Evolutionary conservation across 495 filamentous ascomycete genomes (phyloP).

Genomic region (Glutinoglossum americanum): DNA sequence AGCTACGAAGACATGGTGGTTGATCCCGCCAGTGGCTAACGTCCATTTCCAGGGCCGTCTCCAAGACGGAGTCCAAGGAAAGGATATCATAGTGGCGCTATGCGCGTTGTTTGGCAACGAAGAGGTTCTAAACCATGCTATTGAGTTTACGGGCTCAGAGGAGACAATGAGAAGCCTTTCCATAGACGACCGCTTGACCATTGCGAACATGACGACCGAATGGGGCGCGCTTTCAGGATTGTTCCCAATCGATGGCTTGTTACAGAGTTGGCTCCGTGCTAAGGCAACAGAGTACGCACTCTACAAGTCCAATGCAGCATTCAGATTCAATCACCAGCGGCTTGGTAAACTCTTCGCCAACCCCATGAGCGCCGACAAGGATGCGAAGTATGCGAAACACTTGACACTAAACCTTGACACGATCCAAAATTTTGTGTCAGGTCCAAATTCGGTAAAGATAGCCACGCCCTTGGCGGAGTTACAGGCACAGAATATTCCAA

Average conservation of each 20-base stretch:
- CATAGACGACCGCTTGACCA: conserved; percentile 60
- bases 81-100: conserved; percentile 87
- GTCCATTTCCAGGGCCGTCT: conserved; percentile 57
- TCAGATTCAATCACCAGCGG: conserved; percentile 42
- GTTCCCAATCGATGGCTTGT: conserved; percentile 61
- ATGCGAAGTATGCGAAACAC: conserved; percentile 63
- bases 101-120: conserved; percentile 76
- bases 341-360: conserved; percentile 53
- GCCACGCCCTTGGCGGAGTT: conserved; percentile 62
- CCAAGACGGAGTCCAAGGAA: conserved; percentile 69
- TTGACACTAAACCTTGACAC: conserved; percentile 62
- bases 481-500: conserved; percentile 42
- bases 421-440: conserved; percentile 54
- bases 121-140: conserved; percentile 79
- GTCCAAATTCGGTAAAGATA: conserved; percentile 81
- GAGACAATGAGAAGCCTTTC: conserved; percentile 55
- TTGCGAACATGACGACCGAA: conserved; percentile 91
- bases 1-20: conserved; percentile 70
- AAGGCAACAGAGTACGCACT: conserved; percentile 37
- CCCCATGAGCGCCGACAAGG: conserved; percentile 47
- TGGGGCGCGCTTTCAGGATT: conserved; percentile 71
- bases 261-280: conserved; percentile 50
- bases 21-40: conserved; percentile 66
- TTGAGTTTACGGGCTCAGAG: conserved; percentile 70
- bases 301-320: not conserved